Base-by-base conservation (phyloP, 208 protist genomes). In the Acanthamoeba triangularis region DNA sequence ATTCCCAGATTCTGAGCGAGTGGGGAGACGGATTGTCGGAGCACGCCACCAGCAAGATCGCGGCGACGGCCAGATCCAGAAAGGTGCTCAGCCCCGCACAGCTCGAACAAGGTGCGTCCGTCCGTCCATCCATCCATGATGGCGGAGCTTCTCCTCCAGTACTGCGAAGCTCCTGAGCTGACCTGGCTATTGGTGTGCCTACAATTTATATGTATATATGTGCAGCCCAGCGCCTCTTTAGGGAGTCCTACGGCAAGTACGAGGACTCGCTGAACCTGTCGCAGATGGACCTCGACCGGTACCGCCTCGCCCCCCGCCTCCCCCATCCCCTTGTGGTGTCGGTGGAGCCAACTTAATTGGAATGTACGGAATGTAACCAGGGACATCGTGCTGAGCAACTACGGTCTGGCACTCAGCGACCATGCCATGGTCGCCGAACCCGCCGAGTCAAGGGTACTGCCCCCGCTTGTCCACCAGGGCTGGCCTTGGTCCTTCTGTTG, bases 371-470 rank as follows among this genome's bases (percentile, higher is more conserved):
- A 41, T 63, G 56, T 13, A 4, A 18, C 14, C 67, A 80, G 90
- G 35, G 91, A 95, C 30, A 95, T 95, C 30, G 91, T 95, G 61
- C 69, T 95, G 67, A 95, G 91, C 74, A 95, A 95, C 74, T 95
- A 61, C 52, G 91, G 91, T 0, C 61, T 95, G 30, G 91, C 91
- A 16, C 91, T 95, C 25, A 95, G 91, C 72, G 91, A 95, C 30
- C 91, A 95, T 54, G 91, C 91, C 16, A 95, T 95, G 91, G 49
- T 95, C 41, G 56, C 61, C 3, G 25, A 41, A 8, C 72, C 91
- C 4, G 91, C 93, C 14, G 91, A 84, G 37, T 23, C 74, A 7
- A 59, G 63, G 78, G 78, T 63, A 18, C 14, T 0, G 56, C 20
- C 3, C 52, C 16, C 52, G 11, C 56, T 28, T 35, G n/a, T 35